These are phyloP conservation scores for Nigrospora osmanthi DNA, from an alignment of 2,329 filamentous ascomycete species.

Conservation along the genomic window DNA sequence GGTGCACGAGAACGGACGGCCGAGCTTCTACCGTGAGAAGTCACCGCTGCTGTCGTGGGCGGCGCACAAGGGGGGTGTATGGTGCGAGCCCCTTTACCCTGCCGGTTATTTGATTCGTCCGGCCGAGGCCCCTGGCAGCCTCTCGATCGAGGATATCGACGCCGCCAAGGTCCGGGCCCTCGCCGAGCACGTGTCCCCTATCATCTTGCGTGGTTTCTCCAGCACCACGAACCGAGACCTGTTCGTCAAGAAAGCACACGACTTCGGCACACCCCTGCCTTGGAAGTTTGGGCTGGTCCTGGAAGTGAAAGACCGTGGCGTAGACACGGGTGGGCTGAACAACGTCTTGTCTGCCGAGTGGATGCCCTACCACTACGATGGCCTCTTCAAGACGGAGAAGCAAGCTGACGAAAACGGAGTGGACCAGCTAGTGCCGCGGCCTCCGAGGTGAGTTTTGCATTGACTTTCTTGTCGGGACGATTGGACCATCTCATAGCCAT, in stretches of 20 bases:
- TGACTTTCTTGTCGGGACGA: no score
- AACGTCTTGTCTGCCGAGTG: constrained; percentile 45
- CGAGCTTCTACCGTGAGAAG: constrained; percentile 42
- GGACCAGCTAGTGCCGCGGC: constrained; percentile 29
- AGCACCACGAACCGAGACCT: constrained; percentile 34
- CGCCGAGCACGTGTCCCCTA: constrained; percentile 41
- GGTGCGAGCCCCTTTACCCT: constrained; percentile 37
- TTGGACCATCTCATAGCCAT: no score
- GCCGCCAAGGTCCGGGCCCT: constrained; percentile 35
- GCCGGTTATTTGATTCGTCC: constrained; percentile 33
- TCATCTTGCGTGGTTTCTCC: constrained; percentile 43
- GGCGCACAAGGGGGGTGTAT: neutral
- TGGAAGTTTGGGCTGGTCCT: constrained; percentile 47
- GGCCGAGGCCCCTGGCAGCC: constrained; percentile 15
- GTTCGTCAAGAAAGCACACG: constrained; percentile 35
- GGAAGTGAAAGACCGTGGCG: constrained; percentile 40
- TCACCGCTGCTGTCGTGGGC: constrained; percentile 33
- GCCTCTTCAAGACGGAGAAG: constrained; percentile 44
- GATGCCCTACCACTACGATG: constrained; percentile 52
- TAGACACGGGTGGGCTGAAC: constrained; percentile 34
- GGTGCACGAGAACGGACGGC: constrained; percentile 32
- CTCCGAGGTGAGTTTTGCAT: constrained; percentile 28
- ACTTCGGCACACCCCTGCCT: constrained; percentile 37
- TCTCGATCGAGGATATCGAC: constrained; percentile 34
- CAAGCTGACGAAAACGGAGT: constrained; percentile 24